phyloP scores from a whole-genome alignment of 2,329 filamentous ascomycete species.

The Diaporthe helianthi region DNA sequence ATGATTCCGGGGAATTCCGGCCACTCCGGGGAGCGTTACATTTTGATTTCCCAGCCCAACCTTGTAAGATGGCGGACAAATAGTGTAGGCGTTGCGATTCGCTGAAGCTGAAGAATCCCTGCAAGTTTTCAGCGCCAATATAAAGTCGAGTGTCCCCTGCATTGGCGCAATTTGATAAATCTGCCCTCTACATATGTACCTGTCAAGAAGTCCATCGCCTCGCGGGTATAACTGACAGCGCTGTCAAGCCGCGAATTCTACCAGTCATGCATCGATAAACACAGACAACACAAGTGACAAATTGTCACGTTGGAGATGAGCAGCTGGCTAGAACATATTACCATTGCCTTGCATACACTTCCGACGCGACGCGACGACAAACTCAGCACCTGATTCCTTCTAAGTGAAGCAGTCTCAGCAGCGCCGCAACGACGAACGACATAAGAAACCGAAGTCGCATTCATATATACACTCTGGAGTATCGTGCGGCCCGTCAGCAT shows the following conservation, averaged over 20 bases:
- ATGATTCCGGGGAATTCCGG: conserved; percentile 11
- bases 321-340: background rate
- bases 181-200: too few relatives aligned
- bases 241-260: background rate
- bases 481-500: too few relatives aligned
- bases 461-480: background rate
- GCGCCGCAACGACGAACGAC: too few relatives aligned
- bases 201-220: too few relatives aligned
- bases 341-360: background rate
- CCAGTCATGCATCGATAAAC: background rate
- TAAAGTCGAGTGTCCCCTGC: background rate
- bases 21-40: background rate
- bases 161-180: too few relatives aligned
- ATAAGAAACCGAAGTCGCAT: too few relatives aligned
- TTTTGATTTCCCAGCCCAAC: background rate
- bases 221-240: background rate
- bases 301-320: background rate
- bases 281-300: background rate
- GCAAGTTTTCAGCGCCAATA: background rate
- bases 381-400: background rate
- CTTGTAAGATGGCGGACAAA: background rate
- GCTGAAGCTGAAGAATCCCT: background rate
- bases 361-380: background rate
- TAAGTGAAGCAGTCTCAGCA: background rate
- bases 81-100: background rate